Evolutionary conservation across 768 basidiomycete species (phyloP).

Genomic region (Leccinellum rugosiceps): DNA sequence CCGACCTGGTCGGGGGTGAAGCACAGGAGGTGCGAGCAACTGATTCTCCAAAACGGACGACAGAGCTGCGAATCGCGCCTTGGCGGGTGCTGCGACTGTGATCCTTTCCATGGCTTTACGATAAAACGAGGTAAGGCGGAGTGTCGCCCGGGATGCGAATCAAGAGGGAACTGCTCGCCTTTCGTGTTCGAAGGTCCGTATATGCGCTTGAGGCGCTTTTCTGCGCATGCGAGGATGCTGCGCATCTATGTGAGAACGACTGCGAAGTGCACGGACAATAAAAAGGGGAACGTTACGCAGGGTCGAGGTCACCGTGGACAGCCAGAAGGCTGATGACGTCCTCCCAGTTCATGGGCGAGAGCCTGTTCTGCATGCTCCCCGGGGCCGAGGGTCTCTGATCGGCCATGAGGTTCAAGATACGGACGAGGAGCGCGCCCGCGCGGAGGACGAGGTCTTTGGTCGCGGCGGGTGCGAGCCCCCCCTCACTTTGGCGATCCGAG

Average conservation of each 20-base stretch:
- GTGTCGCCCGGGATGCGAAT: neutral
- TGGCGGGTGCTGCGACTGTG: conserved; percentile 15
- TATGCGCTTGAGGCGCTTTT: conserved; percentile 29
- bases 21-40: conserved; percentile 11
- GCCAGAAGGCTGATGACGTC: conserved; percentile 54
- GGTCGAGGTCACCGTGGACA: conserved; percentile 36
- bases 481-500: conserved; percentile 28
- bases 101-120: conserved; percentile 17
- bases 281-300: conserved; percentile 19
- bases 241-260: conserved; percentile 1
- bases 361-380: conserved; percentile 62
- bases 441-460: conserved; percentile 40
- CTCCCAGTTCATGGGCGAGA: conserved; percentile 61
- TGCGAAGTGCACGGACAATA: neutral
- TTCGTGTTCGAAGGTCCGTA: conserved; percentile 24
- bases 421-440: conserved; percentile 45
- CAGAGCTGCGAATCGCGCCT: conserved; percentile 4
- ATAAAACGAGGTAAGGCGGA: neutral
- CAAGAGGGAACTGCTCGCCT: conserved; percentile 5
- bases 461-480: conserved; percentile 25
- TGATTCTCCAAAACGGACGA: conserved; percentile 11
- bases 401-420: conserved; percentile 52
- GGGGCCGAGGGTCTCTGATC: conserved; percentile 53
- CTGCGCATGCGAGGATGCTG: conserved; percentile 24
- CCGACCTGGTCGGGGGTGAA: conserved; percentile 14